Percentiles rank a stretch among this genome's conserved stretches.
Conservation (phyloP, 192 early-diverging fungal species). For the Nowakowskiella sp. region DNA sequence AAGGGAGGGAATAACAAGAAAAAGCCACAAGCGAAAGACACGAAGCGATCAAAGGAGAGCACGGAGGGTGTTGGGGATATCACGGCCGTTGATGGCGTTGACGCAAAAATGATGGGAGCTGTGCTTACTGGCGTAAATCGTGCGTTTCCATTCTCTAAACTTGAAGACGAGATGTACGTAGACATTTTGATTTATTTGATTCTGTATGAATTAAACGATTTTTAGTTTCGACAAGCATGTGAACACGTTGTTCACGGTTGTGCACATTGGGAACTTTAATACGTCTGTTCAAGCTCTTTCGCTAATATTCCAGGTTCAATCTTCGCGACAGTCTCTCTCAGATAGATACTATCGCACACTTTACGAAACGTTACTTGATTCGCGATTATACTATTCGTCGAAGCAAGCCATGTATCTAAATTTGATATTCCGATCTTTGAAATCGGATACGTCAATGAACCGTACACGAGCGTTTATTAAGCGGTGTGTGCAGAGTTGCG, state of each 20-base stretch:
- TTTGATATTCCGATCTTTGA: constrained; percentile 76
- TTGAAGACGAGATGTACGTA: constrained; percentile 63
- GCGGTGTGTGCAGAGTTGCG: constrained; percentile 70
- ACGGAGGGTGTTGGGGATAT: constrained; percentile 32
- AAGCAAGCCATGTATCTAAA: constrained; percentile 94
- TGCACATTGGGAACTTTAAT: constrained; percentile 83
- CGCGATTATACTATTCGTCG: constrained; percentile 62
- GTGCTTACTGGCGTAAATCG: constrained; percentile 93
- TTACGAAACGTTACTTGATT: constrained; percentile 82
- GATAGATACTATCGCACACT: constrained; percentile 90
- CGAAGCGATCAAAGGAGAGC: constrained; percentile 33
- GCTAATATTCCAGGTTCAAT: constrained; percentile 73
- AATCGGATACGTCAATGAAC: constrained; percentile 55
- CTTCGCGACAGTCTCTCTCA: constrained; percentile 39
- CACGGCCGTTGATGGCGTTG: constrained; percentile 47
- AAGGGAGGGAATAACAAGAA: constrained; percentile 16
- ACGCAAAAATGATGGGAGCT: constrained; percentile 82
- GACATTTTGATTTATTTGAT: background rate
- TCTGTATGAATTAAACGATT: background rate
- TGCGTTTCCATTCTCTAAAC: constrained; percentile 80
- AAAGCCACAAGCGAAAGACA: constrained; percentile 20
- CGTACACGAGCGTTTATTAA: constrained; percentile 83
- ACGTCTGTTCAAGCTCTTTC: constrained; percentile 88
- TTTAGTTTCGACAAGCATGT: constrained; percentile 67
- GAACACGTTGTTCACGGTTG: constrained; percentile 84